These are phyloP conservation scores for Geranium rotundifolium DNA, from an alignment of 345 rosid species.

Conservation along the genomic window DNA sequence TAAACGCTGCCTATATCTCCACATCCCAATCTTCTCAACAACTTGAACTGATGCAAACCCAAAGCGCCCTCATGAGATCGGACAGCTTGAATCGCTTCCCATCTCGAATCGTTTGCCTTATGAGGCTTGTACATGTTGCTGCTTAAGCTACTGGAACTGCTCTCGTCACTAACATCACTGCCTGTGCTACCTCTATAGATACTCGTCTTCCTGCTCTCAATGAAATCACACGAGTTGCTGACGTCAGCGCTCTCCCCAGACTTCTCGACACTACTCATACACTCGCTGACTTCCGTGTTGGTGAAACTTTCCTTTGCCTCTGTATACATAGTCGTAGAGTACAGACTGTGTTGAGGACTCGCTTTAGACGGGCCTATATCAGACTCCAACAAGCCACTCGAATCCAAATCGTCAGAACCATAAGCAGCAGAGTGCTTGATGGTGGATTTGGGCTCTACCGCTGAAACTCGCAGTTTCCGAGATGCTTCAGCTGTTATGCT, in stretches of 20 bases:
- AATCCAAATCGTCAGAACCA: constrained; percentile 19
- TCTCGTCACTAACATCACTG: constrained; percentile 55
- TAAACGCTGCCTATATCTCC: constrained; percentile 85
- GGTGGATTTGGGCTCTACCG: constrained; percentile 13
- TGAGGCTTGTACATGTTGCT: constrained; percentile 53
- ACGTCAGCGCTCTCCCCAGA: constrained; percentile 25
- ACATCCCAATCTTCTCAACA: constrained; percentile 48
- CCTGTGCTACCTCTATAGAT: constrained; percentile 54
- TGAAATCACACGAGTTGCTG: constrained; percentile 22
- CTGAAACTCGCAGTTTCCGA: constrained; percentile 13
- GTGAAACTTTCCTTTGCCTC: constrained; percentile 61
- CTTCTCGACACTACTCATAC: constrained; percentile 30
- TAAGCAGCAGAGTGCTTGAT: constrained; percentile 16
- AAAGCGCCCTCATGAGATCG: constrained; percentile 28
- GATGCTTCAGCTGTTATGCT: constrained; percentile 10
- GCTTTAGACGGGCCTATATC: constrained; percentile 26
- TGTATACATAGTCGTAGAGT: constrained; percentile 31
- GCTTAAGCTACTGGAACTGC: constrained; percentile 58
- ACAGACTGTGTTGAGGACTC: constrained; percentile 45
- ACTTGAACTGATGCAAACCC: constrained; percentile 52
- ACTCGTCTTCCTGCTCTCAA: constrained; percentile 44
- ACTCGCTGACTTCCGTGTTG: constrained; percentile 43
- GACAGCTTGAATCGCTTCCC: constrained; percentile 76
- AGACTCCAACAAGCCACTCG: constrained; percentile 29
- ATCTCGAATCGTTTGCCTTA: constrained; percentile 60